Base-by-base conservation (phyloP, 495 filamentous ascomycete genomes). In the Terfezia claveryi region DNA sequence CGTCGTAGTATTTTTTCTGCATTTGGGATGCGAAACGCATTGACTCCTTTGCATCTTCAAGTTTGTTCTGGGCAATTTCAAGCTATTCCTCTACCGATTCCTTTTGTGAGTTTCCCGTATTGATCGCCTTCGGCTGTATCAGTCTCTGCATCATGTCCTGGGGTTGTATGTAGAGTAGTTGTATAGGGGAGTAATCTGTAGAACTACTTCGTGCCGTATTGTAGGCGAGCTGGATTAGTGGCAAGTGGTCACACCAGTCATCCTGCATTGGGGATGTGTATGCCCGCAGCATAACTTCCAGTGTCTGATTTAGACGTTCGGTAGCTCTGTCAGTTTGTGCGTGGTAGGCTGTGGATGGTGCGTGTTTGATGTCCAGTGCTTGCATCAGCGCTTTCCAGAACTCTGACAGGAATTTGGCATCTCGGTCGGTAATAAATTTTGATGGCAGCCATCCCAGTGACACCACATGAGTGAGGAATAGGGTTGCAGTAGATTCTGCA, bases 341-440 rank as follows among this genome's bases (percentile, higher is more conserved):
- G 17, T 51, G 49, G 17, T 51, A 51, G 9, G 49, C 49, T 23
- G 20, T 23, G 9, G 11, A 12, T 8, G 49, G 11, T 9, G 10
- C 17, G 10, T 51, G 49, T 51, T 12, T 12, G 49, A 51, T 51
- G 10, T 8, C 9, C 10, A 51, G 38, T 10, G 38, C 9, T 44
- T 44, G 10, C 38, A 44, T 44, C 38, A 44, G n/a, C 9, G 38
- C 38, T n/a, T 44, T 9, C 53, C 53, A 55, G 53, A 55, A 55
- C 14, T 36, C 27, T n/a, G n/a, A 16, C 9, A 55, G 23, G 37
- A 55, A 20, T 38, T 38, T 55, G 8, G 53, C n/a, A 23, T 55
- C 53, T 23, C 53, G 7, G 23, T 55, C 53, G 8, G 53, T 49
- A n/a, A 55, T 46, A 23, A 55, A 55, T 23, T 55, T 41, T 10